Evolutionary conservation across 148 eudicot species (phyloP), one percentile per base, ranked within the genome.

Genomic region (Cornus kousa): DNA sequence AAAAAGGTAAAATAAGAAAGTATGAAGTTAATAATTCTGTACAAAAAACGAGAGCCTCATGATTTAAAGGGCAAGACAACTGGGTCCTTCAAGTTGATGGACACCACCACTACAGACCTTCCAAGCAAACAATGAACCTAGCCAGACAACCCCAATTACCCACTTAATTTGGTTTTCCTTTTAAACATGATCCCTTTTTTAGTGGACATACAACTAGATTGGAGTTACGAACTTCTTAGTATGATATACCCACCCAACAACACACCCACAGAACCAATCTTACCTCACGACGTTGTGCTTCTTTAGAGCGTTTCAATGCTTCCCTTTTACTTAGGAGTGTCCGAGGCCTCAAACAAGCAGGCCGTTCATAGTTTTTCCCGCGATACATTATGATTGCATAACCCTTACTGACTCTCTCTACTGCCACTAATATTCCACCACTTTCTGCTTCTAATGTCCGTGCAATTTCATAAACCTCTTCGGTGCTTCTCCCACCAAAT

Each of bases 381-480:
- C 99, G 98, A 80, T 96, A 96, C 39, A 96, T 89, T 83, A 96
- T 94, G 79, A 96, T 91, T 48, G 94, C 97, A 83, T 80, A 84
- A 62, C 98, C 98, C 78, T 92, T 90, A 62, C 90, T 90, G 39
- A 86, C 91, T 78, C 84, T 88, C 74, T 96, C 99, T 73, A 94
- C 92, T 53, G 97, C 88, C 33, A 96, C 92, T 87, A 96, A 82
- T 85, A 94, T 86, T 67, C 99, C 99, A 76, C 95, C 95, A 82
- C 99, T 97, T 87, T 97, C 98, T 76, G 98, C 88, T 77, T 97
- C 99, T 69, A 97, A 83, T 46, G 81, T 88, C 59, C 83, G 83
- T 35, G 99, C 97, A 82, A 86, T 84, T 53, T 77, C 72, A 70
- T 86, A 87, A 76, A 92, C 88, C 78, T 92, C 99, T 68, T 85